Base-by-base conservation (phyloP, 345 rosid species). In the Ricinus communis region DNA sequence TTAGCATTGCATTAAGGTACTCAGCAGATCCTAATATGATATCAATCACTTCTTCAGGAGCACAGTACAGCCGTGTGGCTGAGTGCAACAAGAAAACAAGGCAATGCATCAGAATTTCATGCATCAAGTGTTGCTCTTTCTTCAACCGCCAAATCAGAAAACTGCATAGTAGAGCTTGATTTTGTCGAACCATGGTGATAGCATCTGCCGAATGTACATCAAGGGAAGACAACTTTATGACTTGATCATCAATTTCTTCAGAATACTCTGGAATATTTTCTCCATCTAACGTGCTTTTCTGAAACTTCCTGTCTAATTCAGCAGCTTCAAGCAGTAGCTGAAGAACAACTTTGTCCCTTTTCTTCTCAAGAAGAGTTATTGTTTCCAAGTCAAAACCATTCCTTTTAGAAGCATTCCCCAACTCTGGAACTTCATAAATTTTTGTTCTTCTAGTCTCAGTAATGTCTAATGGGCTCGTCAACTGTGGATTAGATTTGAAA, bases 151-250 rank as follows among this genome's bases (percentile, higher is more conserved):
- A 83, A 72, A 87, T 79, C 70, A 91, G 80, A 82, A 91, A 91
- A 75, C 72, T 81, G 77, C 84, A 88, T 47, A 91, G 62, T 65
- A 86, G 65, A 71, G 82, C 85, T 80, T 91, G 94, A 73, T 88
- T 88, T 86, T 87, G 88, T 74, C 97, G 84, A 79, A 86, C 87
- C 85, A 88, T 79, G 61, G 97, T 91, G 72, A 91, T 66, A 5
- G 94, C 97, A 81, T 91, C 94, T 33, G 85, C 80, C 71, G 80
- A 82, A 56, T 83, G 70, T 68, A 82, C 19, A 73, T 88, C 91
- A 75, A 45, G 36, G 11, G 90, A 79, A 83, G 87, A 79, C 77
- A 89, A 78, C 57, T 80, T 83, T 30, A 86, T 62, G 61, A 85
- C 71, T 67, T 76, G 81, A 21, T 76, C 89, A 68, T 85, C 86